Percentiles rank a stretch among this genome's conserved stretches.
These are phyloP conservation scores for Rosa hybrid DNA, from an alignment of 331 rosid species.

Conservation along the genomic window DNA sequence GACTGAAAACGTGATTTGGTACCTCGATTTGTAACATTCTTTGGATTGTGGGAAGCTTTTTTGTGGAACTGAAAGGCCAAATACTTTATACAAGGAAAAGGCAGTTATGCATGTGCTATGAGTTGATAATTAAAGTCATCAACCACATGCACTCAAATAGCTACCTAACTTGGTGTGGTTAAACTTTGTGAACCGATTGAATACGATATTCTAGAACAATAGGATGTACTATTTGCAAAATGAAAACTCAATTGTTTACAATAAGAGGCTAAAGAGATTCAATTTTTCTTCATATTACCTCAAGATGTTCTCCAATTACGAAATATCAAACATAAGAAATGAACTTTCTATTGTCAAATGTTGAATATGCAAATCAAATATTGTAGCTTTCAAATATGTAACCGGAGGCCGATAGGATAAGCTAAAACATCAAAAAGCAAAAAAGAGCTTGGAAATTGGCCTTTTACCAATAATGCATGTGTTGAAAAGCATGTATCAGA, in stretches of 20 bases:
- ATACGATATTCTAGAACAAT: background rate
- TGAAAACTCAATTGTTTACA: background rate
- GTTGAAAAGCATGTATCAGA: background rate
- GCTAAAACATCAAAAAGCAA: background rate
- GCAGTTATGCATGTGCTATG: background rate
- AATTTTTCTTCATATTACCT: background rate
- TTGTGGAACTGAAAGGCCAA: background rate
- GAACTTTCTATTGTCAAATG: background rate
- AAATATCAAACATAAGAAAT: background rate
- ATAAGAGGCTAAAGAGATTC: background rate
- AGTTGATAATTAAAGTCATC: background rate
- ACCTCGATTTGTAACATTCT: background rate
- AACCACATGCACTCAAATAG: background rate
- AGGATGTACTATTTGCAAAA: background rate
- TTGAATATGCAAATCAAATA: background rate
- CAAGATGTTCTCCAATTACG: too few relatives aligned
- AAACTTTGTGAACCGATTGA: background rate
- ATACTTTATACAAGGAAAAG: background rate
- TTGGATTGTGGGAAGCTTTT: background rate
- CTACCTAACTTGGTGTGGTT: background rate
- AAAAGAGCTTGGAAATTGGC: background rate
- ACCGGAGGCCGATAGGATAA: background rate
- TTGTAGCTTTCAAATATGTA: background rate
- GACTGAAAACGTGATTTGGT: background rate
- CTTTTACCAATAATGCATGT: background rate